Base-by-base conservation (phyloP, 2,329 filamentous ascomycete species). In the Epichloe gansuensis region DNA sequence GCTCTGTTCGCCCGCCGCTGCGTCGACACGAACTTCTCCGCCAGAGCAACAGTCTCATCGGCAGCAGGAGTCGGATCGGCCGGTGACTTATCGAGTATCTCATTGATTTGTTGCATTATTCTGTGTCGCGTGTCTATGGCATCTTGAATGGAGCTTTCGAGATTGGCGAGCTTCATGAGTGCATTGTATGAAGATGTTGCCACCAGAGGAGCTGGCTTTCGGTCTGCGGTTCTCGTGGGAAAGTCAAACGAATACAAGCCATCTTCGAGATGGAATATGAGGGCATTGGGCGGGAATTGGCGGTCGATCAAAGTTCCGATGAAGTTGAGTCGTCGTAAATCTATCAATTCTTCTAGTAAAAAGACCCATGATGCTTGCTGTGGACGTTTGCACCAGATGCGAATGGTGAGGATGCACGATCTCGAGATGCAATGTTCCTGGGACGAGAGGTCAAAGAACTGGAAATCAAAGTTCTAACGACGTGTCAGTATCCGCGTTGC, bases 111-210 rank as follows among this genome's bases (percentile, higher is more conserved):
- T n/a, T 76, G 70, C 47, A 87, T 81, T 8, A 97, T 74, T 50
- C 77, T 76, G 54, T 86, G 81, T 13, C 86, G 81, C 0, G 88
- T 94, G 1, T 82, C 79, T 9, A 95, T 71, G 1, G 89, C 89
- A 66, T 97, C 91, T 63, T 94, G 89, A 25, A 96, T 87, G 51
- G 89, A 95, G 63, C 86, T 87, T 56, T 95, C 89, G 15, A 97
- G 75, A 53, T 90, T 95, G 5, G 87, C 84, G 11, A 97, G 74
- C 54, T 87, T 84, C 83, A 96, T 91, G 21, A 97, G 73, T 2
- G 87, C 81, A 61, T 89, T 89, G 65, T 95, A 96, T 0, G 89
- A 89, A 0, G 89, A 89, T 0, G 85, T 89, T 0, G 78, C 71
- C 0, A 78, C 64, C 2, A 71, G 59, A 1, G 74, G 66, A 5